Percentiles rank a stretch among this genome's conserved stretches.
Conservation (phyloP, 257 asterid species). For the Fraxinus cuspidata region DNA sequence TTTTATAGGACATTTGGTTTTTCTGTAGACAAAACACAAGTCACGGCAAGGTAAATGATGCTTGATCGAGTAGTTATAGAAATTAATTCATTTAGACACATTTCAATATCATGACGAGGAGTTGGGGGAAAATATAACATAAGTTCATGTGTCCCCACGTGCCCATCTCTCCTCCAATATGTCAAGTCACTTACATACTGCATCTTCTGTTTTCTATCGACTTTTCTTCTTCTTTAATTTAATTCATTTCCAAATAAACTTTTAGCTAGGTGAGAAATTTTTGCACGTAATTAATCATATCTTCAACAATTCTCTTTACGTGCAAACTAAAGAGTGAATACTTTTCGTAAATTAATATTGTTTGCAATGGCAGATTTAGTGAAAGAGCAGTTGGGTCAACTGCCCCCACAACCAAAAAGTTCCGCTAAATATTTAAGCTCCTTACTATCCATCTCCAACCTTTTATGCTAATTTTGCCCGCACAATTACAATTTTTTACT, state of each 20-base stretch:
- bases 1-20: neutral
- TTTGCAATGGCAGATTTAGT: too few relatives aligned
- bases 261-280: too few relatives aligned
- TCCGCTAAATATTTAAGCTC: too few relatives aligned
- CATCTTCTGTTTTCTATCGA: neutral
- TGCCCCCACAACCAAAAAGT: too few relatives aligned
- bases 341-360: too few relatives aligned
- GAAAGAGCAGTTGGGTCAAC: too few relatives aligned
- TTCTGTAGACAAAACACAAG: neutral
- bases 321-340: too few relatives aligned
- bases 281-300: too few relatives aligned
- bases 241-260: too few relatives aligned
- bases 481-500: too few relatives aligned
- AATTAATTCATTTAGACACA: neutral
- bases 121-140: constrained; percentile 2
- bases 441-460: too few relatives aligned
- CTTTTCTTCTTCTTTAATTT: neutral
- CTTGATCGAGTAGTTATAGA: neutral
- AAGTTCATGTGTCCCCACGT: neutral
- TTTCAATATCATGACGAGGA: constrained; percentile 7
- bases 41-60: neutral
- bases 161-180: neutral
- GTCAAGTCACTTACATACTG: neutral
- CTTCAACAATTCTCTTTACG: neutral
- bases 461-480: too few relatives aligned